Evolutionary conservation across 2,329 filamentous ascomycete species (phyloP).

Genomic region (Metarhizium guizhouense): DNA sequence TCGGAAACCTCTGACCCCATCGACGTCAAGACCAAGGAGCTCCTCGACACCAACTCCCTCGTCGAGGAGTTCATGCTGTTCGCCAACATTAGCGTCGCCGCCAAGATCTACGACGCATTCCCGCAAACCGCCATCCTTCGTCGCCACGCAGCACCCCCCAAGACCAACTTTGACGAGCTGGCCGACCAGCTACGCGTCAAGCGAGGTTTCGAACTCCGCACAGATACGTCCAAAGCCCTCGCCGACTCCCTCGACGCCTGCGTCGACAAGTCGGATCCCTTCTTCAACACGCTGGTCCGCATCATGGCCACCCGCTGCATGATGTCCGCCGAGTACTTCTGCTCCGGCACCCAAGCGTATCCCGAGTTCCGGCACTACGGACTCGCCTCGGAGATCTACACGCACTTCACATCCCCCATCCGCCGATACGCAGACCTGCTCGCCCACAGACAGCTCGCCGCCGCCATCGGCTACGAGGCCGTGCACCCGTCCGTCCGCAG

Average conservation of each 20-base stretch:
- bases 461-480: conserved; percentile 86
- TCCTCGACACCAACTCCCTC: conserved; percentile 91
- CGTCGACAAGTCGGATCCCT: conserved; percentile 70
- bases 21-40: conserved; percentile 90
- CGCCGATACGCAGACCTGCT: conserved; percentile 95
- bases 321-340: conserved; percentile 99
- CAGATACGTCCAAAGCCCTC: conserved; percentile 84
- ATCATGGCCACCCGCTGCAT: conserved; percentile 98
- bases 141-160: conserved; percentile 84
- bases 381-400: conserved; percentile 93
- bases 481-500: conserved; percentile 75
- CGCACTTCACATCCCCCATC: conserved; percentile 96
- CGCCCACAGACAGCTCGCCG: conserved; percentile 87
- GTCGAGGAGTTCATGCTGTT: conserved; percentile 99
- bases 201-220: conserved; percentile 67
- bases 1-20: conserved; percentile 94
- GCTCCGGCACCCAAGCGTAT: conserved; percentile 83
- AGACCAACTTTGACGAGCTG: conserved; percentile 94
- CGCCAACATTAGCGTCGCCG: conserved; percentile 90
- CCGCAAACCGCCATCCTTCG: conserved; percentile 92
- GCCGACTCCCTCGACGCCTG: conserved; percentile 87
- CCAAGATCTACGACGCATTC: conserved; percentile 83
- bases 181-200: conserved; percentile 85
- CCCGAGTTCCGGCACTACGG: conserved; percentile 96
- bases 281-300: conserved; percentile 96